Conservation (phyloP, 2,329 filamentous ascomycete species). For the Botrytis tulipae region DNA sequence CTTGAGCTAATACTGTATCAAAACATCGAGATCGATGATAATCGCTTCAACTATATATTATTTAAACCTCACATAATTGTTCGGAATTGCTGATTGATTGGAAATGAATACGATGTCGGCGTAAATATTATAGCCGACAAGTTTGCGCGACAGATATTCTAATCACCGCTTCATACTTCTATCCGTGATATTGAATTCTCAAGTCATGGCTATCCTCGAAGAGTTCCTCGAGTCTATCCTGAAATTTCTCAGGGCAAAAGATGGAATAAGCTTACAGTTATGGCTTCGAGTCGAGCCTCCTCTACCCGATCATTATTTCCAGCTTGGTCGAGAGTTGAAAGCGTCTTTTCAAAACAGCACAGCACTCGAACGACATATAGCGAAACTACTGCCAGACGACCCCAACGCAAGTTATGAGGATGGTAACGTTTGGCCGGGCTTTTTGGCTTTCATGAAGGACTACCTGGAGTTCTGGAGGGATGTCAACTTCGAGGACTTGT, state of each 20-base stretch:
- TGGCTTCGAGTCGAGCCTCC: constrained; percentile 75
- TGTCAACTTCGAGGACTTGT: constrained; percentile 71
- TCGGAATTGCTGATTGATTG: not conserved
- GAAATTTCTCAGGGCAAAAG: constrained; percentile 57
- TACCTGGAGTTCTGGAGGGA: constrained; percentile 82
- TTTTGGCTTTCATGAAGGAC: constrained; percentile 75
- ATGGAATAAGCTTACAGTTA: constrained; percentile 64
- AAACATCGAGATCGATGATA: not conserved
- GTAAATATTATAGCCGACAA: not conserved
- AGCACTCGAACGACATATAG: constrained; percentile 62
- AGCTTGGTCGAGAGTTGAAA: constrained; percentile 67
- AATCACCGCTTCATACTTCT: not conserved
- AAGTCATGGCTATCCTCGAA: constrained; percentile 59
- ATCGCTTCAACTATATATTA: not conserved
- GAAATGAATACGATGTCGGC: not conserved
- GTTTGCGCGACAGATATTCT: too few relatives aligned
- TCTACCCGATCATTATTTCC: constrained; percentile 63
- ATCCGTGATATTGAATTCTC: not conserved
- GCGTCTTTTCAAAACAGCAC: constrained; percentile 50
- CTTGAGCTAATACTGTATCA: not conserved
- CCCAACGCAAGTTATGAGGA: constrained; percentile 62
- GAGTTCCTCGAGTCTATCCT: constrained; percentile 67
- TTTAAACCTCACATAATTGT: not conserved
- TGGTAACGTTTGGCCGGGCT: constrained; percentile 70
- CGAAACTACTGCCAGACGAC: constrained; percentile 61